A percentile compares a stretch with the other conserved stretches of the same genome.
Conservation (phyloP, 768 basidiomycete species). For the Hebeloma cylindrosporum region DNA sequence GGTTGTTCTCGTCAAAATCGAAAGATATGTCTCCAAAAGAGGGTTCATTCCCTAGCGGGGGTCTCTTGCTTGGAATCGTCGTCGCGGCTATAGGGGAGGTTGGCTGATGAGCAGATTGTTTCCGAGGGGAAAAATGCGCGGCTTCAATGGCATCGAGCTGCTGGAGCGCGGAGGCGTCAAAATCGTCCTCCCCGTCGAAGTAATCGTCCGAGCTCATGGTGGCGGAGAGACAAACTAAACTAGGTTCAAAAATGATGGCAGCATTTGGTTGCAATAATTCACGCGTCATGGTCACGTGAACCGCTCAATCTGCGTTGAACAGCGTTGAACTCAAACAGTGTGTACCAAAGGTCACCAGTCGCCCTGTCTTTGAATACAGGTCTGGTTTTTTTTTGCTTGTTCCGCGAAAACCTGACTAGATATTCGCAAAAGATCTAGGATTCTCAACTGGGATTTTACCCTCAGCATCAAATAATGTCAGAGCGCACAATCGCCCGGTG, state of each 20-base stretch:
- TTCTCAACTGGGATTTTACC: too few relatives aligned
- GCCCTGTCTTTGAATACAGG: background rate
- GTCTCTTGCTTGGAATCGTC: constrained; percentile 15
- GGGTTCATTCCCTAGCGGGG: constrained; percentile 31
- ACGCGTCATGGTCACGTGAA: constrained; percentile 31
- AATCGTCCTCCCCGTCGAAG: constrained; percentile 61
- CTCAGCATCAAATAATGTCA: constrained; percentile 48
- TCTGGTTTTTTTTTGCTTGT: too few relatives aligned
- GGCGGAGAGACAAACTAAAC: background rate
- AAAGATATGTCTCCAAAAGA: constrained; percentile 56
- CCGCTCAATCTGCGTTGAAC: background rate
- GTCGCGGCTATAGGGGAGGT: constrained; percentile 20
- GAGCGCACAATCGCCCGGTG: constrained; percentile 63
- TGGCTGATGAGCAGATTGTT: constrained; percentile 12
- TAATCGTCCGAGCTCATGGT: constrained; percentile 77
- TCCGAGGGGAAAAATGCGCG: constrained; percentile 38
- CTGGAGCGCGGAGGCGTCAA: constrained; percentile 57
- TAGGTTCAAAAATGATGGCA: background rate
- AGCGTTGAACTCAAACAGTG: background rate
- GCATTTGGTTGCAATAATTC: constrained; percentile 9
- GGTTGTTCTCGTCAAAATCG: constrained; percentile 55
- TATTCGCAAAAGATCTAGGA: too few relatives aligned
- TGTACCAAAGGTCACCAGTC: background rate
- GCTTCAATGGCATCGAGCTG: constrained; percentile 76
- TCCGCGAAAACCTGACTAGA: too few relatives aligned